Conservation (phyloP, 495 filamentous ascomycete genomes). For the Aspergillus incahuasiensis region DNA sequence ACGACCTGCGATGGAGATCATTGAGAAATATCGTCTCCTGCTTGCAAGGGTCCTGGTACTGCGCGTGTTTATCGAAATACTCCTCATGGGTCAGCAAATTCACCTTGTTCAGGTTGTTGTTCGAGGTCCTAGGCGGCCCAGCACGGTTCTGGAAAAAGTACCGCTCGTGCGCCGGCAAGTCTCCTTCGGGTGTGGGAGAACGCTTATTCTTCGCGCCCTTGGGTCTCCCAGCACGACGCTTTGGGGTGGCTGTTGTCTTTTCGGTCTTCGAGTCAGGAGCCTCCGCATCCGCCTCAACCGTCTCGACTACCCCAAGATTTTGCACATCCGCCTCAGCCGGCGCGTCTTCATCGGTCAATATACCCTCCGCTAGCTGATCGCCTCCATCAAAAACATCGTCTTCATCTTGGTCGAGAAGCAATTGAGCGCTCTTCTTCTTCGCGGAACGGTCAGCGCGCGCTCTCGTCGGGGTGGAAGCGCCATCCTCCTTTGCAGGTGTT, state of each 20-base stretch:
- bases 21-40: conserved; percentile 67
- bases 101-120: conserved; percentile 74
- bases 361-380: conserved; percentile 66
- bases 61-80: conserved; percentile 69
- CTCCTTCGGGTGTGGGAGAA: conserved; percentile 71
- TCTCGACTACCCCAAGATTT: conserved; percentile 36
- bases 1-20: conserved; percentile 71
- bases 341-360: conserved; percentile 50
- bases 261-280: conserved; percentile 27
- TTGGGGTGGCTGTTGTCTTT: conserved; percentile 43
- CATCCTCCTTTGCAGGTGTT: conserved; percentile 33
- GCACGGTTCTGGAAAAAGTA: conserved; percentile 93
- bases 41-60: conserved; percentile 66
- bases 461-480: conserved; percentile 47
- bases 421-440: conserved; percentile 75
- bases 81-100: conserved; percentile 81
- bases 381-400: conserved; percentile 74
- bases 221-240: conserved; percentile 54
- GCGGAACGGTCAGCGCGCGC: conserved; percentile 74
- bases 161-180: conserved; percentile 79
- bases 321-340: conserved; percentile 31
- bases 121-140: conserved; percentile 75
- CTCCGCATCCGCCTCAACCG: conserved; percentile 30
- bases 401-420: conserved; percentile 66
- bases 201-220: conserved; percentile 60